phyloP scores from a whole-genome alignment of 352 stramenopile species.

The Pythium phragmitis region DNA sequence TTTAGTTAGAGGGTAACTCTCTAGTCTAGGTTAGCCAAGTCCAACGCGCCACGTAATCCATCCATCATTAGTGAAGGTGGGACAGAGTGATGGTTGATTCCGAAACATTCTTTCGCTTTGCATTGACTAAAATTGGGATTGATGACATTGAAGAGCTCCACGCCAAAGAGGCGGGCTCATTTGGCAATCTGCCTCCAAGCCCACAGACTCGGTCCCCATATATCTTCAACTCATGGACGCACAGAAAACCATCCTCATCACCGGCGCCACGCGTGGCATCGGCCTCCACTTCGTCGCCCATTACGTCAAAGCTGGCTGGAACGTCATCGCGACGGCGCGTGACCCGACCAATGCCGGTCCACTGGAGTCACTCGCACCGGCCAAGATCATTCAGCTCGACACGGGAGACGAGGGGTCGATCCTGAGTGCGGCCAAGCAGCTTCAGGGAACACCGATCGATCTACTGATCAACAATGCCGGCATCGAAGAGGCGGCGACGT shows the following conservation, averaged over 20 bases:
- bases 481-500: slow-evolving; percentile 26
- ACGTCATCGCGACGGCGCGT: slow-evolving; percentile 28
- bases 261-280: slow-evolving; percentile 33
- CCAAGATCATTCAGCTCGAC: slow-evolving; percentile 45
- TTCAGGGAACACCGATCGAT: slow-evolving; percentile 43
- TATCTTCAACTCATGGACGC: neutral
- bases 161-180: neutral
- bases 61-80: too few species aligned
- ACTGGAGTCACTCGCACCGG: slow-evolving; percentile 21
- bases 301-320: slow-evolving; percentile 25
- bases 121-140: neutral
- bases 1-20: too few species aligned
- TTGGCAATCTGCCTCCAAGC: neutral
- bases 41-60: too few species aligned
- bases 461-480: slow-evolving; percentile 66
- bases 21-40: too few species aligned
- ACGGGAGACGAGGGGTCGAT: slow-evolving; percentile 43
- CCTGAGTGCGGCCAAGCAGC: slow-evolving; percentile 24
- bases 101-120: neutral
- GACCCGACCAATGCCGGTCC: slow-evolving; percentile 10
- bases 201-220: too few species aligned
- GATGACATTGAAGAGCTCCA: neutral
- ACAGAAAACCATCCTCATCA: slow-evolving; percentile 35
- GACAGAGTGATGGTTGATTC: neutral
- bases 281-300: slow-evolving; percentile 29